Base-by-base conservation (phyloP, 2,329 filamentous ascomycete species). In the Bipolaris gigantea region DNA sequence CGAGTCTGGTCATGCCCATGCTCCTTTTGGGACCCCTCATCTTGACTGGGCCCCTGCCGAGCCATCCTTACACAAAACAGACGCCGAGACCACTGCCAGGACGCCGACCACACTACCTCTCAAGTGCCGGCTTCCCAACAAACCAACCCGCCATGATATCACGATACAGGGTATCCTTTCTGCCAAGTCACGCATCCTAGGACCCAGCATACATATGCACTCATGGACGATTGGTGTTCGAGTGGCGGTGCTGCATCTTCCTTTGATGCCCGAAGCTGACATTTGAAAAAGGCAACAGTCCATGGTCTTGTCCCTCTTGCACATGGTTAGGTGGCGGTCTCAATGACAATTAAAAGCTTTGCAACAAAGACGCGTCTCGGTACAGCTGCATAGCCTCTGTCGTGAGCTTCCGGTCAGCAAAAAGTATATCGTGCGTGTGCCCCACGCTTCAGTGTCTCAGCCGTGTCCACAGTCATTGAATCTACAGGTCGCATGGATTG, bases 331-430 rank as follows among this genome's bases (percentile, higher is more conserved):
- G n/a, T 27, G 32, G 18, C 5, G 32, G 43, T 21, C 33, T 27
- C 25, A 38, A 36, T 33, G 43, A 46, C 21, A 33, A 25, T 25
- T 46, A 21, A 21, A 33, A 36, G 9, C 2, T 10, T 35, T 21
- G 18, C 21, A 16, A 7, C 33, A 35, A 35, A 30, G 15, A 27
- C 25, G 19, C 21, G 10, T 21, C 43, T n/a, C 32, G 21, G 21
- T 13, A 16, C 32, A 46, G 18, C 15, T 19, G 33, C n/a, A n/a
- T 18, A 10, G 32, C 38, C 11, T 30, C 38, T 41, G 38, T 9
- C 11, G 23, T 40, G n/a, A n/a, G 30, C 15, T 49, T 49, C 47
- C 47, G 47, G 47, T 49, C 47, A 49, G 19, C 9, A 49, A 6
- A 39, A 45, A 41, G 36, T 48, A 18, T 41, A 30, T 21, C n/a